A percentile compares a stretch with the other conserved stretches of the same genome.
Conservation (phyloP, 2,329 filamentous ascomycete species). For the Claviceps fusiformis region DNA sequence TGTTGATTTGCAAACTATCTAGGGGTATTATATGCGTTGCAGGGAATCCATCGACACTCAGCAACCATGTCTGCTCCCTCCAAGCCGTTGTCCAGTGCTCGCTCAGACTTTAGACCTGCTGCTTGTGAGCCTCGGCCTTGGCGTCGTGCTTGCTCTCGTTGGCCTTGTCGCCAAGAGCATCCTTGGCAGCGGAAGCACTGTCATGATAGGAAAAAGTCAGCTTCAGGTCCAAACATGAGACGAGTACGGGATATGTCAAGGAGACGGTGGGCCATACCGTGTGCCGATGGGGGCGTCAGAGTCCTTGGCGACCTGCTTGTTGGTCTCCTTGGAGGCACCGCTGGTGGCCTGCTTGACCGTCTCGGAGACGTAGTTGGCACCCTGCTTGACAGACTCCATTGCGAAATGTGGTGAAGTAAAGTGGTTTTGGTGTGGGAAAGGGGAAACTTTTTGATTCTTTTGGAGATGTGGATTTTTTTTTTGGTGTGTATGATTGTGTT, state of each 20-base stretch:
- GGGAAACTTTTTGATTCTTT: slow-evolving; percentile 2
- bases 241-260: too few relatives aligned
- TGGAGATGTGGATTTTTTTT: not conserved
- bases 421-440: slow-evolving; percentile 2
- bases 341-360: slow-evolving; percentile 41
- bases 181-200: slow-evolving; percentile 35
- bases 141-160: slow-evolving; percentile 25
- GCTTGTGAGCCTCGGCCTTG: slow-evolving; percentile 29
- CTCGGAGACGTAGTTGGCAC: slow-evolving; percentile 54
- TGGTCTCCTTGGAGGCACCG: slow-evolving; percentile 51
- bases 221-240: not conserved
- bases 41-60: not conserved
- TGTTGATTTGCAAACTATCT: slow-evolving; percentile 3
- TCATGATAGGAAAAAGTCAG: not conserved
- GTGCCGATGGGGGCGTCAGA: slow-evolving; percentile 35
- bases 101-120: slow-evolving; percentile 20
- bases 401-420: slow-evolving; percentile 12
- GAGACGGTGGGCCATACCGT: slow-evolving; percentile 26
- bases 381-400: slow-evolving; percentile 45
- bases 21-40: slow-evolving; percentile 5
- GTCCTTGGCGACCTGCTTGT: slow-evolving; percentile 57
- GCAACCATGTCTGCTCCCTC: not conserved
- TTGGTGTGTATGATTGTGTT: too few relatives aligned
- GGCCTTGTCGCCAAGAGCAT: slow-evolving; percentile 33
- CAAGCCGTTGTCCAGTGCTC: not conserved